phyloP scores from a whole-genome alignment of 2,329 filamentous ascomycete species.

The Penicillium freii region DNA sequence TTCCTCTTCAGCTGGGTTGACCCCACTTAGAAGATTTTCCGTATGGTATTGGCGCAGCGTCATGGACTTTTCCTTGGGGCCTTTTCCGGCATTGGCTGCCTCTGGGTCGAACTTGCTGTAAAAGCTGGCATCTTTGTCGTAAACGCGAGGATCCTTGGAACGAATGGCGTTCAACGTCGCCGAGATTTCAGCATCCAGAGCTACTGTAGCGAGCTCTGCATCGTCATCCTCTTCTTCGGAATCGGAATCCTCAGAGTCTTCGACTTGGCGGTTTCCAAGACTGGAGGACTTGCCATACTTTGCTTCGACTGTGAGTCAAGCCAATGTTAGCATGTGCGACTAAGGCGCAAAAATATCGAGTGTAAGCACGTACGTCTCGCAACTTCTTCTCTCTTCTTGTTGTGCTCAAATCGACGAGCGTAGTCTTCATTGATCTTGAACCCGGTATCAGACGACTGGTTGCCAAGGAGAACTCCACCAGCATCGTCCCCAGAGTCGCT shows the following conservation, averaged over 20 bases:
- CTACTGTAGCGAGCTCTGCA: slow-evolving; percentile 79
- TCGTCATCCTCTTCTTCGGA: slow-evolving; percentile 88
- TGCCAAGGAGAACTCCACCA: slow-evolving; percentile 39
- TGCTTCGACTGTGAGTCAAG: slow-evolving; percentile 69
- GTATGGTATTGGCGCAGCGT: slow-evolving; percentile 88
- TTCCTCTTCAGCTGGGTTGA: slow-evolving; percentile 57
- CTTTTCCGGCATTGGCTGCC: slow-evolving; percentile 40
- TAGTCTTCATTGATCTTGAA: slow-evolving; percentile 90
- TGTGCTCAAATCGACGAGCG: slow-evolving; percentile 87
- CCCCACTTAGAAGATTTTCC: slow-evolving; percentile 77
- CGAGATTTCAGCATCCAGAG: slow-evolving; percentile 81
- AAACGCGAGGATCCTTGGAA: slow-evolving; percentile 86
- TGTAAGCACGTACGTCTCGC: slow-evolving; percentile 48
- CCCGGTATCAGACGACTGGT: slow-evolving; percentile 34
- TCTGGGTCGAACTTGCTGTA: slow-evolving; percentile 63
- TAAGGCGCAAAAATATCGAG: not conserved
- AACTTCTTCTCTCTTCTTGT: slow-evolving; percentile 91
- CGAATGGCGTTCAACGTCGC: slow-evolving; percentile 84
- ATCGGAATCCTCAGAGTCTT: slow-evolving; percentile 58
- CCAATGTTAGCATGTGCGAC: slow-evolving; percentile 2
- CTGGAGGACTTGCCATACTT: slow-evolving; percentile 63
- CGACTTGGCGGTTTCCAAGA: slow-evolving; percentile 39
- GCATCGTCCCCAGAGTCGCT: slow-evolving; percentile 41
- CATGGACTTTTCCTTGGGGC: slow-evolving; percentile 78
- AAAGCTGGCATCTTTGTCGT: slow-evolving; percentile 77